Evolutionary conservation across 148 eudicot genomes (phyloP), one percentile per base, ranked within the genome.

Genomic region (Amaranthus hypochondriacus): DNA sequence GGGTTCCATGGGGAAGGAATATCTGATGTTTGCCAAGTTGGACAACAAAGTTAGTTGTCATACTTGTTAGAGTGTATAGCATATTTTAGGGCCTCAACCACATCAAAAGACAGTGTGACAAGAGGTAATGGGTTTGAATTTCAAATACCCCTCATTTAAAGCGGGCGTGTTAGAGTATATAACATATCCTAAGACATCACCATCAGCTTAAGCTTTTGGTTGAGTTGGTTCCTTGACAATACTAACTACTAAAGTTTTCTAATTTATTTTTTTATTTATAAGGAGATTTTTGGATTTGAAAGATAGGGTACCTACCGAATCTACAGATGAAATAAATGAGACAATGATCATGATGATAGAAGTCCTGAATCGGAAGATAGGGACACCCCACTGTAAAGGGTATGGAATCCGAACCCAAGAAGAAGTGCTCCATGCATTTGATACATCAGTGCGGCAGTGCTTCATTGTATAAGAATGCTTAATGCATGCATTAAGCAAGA

Each of bases 311-410:
- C 97, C 82, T 59, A 95, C 98, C 83, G 98, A 92, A 80, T 95
- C 90, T 64, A 92, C 86, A n/a, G 97, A 87, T 47, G 97, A 84
- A 76, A 95, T 83, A 48, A 92, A 81, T 48, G 98, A 87, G 44
- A 89, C 91, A 14, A 89, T 61, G 71, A 90, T 82, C 97, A 95
- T 92, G 62, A 92, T 86, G 68, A 95, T 70, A 65, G 93, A 86
- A 70, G 98, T 95, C 77, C 92, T 84, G 70, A 89, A 77, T 67
- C 83, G 97, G 79, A 92, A 92, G 75, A 92, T 80, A 71, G 98
- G 98, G 66, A 89, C 76, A 52, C 98, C 98, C 98, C 98, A 95
- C 66, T 95, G 98, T 62, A 95, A 70, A 50, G 97, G 98, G 82
- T 95, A 95, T 5, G 98, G 98, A 67, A 95, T 70, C 66, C 92